Conservation (phyloP, 163 green algal genomes). For the Chlorella variabilis region DNA sequence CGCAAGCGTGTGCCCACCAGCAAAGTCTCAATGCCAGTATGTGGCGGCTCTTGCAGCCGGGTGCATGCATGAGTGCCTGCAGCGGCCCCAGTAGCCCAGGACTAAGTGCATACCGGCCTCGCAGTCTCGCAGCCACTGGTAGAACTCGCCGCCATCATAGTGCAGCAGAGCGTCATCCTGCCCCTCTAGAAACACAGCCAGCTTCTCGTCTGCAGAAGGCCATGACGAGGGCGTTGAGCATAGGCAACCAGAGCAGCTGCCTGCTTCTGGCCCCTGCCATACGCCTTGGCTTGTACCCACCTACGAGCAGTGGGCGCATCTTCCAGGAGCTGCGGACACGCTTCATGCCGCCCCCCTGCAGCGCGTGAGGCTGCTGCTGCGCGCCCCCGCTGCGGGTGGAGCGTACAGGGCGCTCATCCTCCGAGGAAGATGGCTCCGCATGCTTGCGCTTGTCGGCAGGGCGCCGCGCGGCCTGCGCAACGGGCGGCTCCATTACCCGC, state of each 20-base stretch:
- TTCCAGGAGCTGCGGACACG: constrained; percentile 46
- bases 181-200: constrained; percentile 47
- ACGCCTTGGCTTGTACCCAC: not conserved
- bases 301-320: constrained; percentile 43
- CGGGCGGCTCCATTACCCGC: not conserved
- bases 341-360: constrained; percentile 33
- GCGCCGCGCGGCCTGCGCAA: not conserved
- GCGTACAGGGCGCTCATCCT: constrained; percentile 18
- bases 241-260: no score
- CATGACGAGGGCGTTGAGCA: no score
- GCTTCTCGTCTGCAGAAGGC: constrained; percentile 47
- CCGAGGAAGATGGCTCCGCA: not conserved
- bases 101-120: constrained; percentile 27
- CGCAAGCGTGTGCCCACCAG: no score
- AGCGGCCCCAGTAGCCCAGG: no score
- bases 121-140: constrained; percentile 44
- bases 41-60: no score
- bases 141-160: constrained; percentile 51
- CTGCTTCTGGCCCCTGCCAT: no score
- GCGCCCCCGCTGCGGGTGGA: not conserved
- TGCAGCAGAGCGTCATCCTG: constrained; percentile 36
- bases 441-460: constrained; percentile 23
- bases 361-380: not conserved
- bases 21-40: no score
- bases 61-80: no score